A percentile compares a stretch with the other conserved stretches of the same genome.
Conservation (phyloP, 371 early-diverging fungal genomes). For the Nosema muscidifuracis region DNA sequence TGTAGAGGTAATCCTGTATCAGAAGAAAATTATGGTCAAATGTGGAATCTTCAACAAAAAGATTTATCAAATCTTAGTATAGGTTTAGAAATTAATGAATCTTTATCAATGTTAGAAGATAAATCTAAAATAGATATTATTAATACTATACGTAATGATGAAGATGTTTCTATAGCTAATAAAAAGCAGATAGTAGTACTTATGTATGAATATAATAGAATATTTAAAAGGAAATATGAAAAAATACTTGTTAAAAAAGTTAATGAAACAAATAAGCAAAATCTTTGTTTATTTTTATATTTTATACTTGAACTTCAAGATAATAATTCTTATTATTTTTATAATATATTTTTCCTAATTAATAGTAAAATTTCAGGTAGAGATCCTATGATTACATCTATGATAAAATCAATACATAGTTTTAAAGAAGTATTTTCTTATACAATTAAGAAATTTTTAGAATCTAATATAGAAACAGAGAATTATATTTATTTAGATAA, state of each 20-base stretch:
- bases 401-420: background rate
- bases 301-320: background rate
- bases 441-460: conserved; percentile 14
- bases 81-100: no score
- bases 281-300: conserved; percentile 9
- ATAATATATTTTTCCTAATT: conserved; percentile 13
- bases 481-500: conserved; percentile 4
- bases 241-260: conserved; percentile 28
- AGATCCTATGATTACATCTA: background rate
- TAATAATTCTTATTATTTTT: conserved; percentile 1
- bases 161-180: background rate
- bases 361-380: conserved; percentile 9
- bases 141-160: no score
- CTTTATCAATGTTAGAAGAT: no score
- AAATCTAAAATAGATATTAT: no score
- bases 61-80: no score
- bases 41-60: background rate
- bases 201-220: conserved; percentile 40
- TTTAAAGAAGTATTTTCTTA: conserved; percentile 26
- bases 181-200: background rate
- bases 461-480: conserved; percentile 4
- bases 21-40: background rate
- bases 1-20: background rate
- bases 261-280: conserved; percentile 11
- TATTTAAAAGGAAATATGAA: conserved; percentile 34